Base-by-base conservation (phyloP, 345 rosid genomes). In the Clausena lansium region DNA sequence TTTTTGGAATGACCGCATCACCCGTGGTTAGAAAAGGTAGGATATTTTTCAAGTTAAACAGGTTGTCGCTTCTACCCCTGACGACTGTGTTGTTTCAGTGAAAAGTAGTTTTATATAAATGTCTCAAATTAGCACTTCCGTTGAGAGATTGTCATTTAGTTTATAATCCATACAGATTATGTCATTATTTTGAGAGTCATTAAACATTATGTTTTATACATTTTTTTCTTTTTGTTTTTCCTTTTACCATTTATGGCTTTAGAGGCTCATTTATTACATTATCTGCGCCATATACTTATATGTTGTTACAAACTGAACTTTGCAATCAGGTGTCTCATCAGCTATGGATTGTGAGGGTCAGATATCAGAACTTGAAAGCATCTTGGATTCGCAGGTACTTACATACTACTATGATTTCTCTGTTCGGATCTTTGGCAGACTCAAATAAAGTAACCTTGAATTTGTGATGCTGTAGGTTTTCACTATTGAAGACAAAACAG, bases 1-100 rank as follows among this genome's bases (percentile, higher is more conserved):
- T 96, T 70, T 88, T 96, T 85, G 98, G 98, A 80, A 88, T 96
- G 91, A 91, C 98, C 14, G 87, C 94, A 2, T 86, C 95, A 24
- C 87, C 88, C 27, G 87, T 84, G 67, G 59, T 85, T 75, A 83
- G 89, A 79, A 93, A 88, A 88, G 98, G 99, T 89, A 86, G 76
- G 83, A 22, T 77, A 33, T 67, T 45, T 24, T 38, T 45, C 32
- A 25, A 20, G 50, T 36, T 52, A 17, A 52, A 52, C 57, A 52
- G 57, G 57, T 45, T 45, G 50, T 52, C 57, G 8, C 22, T 52
- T 52, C 22, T 15, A 17, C 22, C 57, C 57, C 22, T 17, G 57
- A 5, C 2, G 22, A 52, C 11, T 20, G 2, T 39, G 68, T 38
- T 60, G 55, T 58, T 59, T 61, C 25, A 28, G 65, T 20, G 39